Percentiles rank a stretch among this genome's conserved stretches.
Evolutionary conservation across 441 rosid species (phyloP).

Genomic region (Lagerstroemia fauriei): DNA sequence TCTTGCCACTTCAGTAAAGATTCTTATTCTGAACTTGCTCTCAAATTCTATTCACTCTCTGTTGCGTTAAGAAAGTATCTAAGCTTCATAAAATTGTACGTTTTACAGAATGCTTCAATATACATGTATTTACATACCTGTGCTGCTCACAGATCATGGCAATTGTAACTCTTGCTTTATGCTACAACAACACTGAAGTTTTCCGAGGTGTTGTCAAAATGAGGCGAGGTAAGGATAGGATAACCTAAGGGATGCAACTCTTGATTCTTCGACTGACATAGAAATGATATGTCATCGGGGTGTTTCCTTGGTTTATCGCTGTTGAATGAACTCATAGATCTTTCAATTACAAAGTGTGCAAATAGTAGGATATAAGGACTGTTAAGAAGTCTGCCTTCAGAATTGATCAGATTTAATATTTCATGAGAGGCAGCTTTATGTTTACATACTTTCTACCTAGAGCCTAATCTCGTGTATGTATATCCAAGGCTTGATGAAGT

Average conservation of each 20-base stretch:
- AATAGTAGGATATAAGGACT: background rate
- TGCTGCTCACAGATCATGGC: conserved; percentile 73
- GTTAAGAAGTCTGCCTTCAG: background rate
- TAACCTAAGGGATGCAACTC: background rate
- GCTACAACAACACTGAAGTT: conserved; percentile 87
- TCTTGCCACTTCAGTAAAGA: background rate
- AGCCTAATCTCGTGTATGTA: background rate
- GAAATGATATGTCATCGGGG: background rate
- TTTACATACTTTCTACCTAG: background rate
- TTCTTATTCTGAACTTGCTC: background rate
- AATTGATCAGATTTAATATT: background rate
- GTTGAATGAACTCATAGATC: background rate
- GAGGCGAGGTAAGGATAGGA: conserved; percentile 71
- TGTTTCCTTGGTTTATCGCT: background rate
- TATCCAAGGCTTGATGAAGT: background rate
- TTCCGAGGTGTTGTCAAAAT: conserved; percentile 87
- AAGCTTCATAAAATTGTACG: background rate
- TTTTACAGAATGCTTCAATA: background rate
- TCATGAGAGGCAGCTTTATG: background rate
- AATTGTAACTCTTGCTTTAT: conserved; percentile 84
- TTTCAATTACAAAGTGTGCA: background rate
- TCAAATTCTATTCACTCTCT: background rate
- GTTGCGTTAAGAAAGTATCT: background rate
- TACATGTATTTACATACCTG: background rate
- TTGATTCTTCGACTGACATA: background rate